Base-by-base conservation (phyloP, 1,284 basidiomycete genomes). In the Cystobasidium sp. region DNA sequence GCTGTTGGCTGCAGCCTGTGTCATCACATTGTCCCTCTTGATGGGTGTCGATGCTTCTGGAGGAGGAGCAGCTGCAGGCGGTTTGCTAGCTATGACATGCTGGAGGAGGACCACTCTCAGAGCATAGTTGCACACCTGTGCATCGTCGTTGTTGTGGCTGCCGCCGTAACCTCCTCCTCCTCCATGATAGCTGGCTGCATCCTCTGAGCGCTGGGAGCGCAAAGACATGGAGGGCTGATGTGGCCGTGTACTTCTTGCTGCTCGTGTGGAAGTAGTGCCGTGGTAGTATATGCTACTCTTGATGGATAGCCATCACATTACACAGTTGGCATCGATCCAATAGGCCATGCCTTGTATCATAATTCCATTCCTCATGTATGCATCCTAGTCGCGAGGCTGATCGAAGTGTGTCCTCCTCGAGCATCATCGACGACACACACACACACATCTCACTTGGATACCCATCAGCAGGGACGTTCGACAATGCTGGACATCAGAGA, bases 31-130 rank as follows among this genome's bases (percentile, higher is more conserved):
- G 37, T 12, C 7, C 16, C 22, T 14, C 37, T 63, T 20, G 43
- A 16, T 16, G 47, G 44, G 14, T 12, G 43, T 9, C 3, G 44
- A 37, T 18, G 43, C 31, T n/a, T n/a, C n/a, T n/a, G 61, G 53
- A 37, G 73, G 16, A 12, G 68, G 37, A 44, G 49, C 0, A 12
- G 61, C 20, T n/a, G 47, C 46, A 18, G 55, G 49, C 3, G 74
- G 65, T 18, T 44, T 62, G 56, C 20, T 56, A 6, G 53, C 39
- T 41, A 74, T 59, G 16, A 73, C 52, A 53, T 76, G 73, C 55
- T 56, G 43, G 52, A 80, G 77, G 18, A 78, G 44, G 39, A 77
- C 79, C 22, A 79, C 74, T 6, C 73, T 58, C 14, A 80, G 75
- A 0, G 77, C 72, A 41, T 75, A 77, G 16, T 46, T 61, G 71